Percentiles rank a stretch among this genome's conserved stretches.
Evolutionary conservation across 2,329 filamentous ascomycete genomes (phyloP).

Genomic region (Aspergillus sp.): DNA sequence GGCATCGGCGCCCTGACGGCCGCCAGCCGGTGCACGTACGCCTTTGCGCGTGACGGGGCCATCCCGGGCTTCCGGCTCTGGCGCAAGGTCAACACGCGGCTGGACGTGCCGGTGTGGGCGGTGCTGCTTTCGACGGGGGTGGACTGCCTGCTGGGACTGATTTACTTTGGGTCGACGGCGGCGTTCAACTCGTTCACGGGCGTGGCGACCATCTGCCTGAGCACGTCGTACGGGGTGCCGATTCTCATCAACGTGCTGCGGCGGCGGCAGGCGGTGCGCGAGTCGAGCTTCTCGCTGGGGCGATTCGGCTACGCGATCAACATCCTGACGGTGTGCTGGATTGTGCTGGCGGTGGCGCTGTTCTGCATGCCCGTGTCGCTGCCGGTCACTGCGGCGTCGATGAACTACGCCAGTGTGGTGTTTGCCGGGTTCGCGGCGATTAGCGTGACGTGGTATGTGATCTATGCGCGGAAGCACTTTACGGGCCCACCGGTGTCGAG

Average conservation of each 20-base stretch:
- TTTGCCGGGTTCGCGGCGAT: slow-evolving; percentile 62
- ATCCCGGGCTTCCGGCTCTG: slow-evolving; percentile 68
- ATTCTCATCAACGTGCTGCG: slow-evolving; percentile 69
- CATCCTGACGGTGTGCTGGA: slow-evolving; percentile 66
- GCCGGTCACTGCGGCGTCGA: slow-evolving; percentile 54
- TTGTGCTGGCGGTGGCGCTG: slow-evolving; percentile 64
- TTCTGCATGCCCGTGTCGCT: slow-evolving; percentile 72
- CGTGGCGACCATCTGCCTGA: slow-evolving; percentile 75
- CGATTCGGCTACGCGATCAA: slow-evolving; percentile 68
- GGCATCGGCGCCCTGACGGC: slow-evolving; percentile 73
- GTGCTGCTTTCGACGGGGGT: slow-evolving; percentile 66
- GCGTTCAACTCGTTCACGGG: slow-evolving; percentile 80
- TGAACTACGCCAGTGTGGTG: slow-evolving; percentile 68
- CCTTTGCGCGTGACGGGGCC: slow-evolving; percentile 71
- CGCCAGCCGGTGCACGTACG: slow-evolving; percentile 70
- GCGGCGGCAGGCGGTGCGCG: slow-evolving; percentile 61
- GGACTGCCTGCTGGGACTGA: slow-evolving; percentile 69
- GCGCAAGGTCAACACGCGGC: slow-evolving; percentile 61
- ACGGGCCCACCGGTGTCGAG: slow-evolving; percentile 51
- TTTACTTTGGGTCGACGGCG: slow-evolving; percentile 74
- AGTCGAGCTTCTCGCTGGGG: slow-evolving; percentile 67
- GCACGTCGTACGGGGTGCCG: slow-evolving; percentile 71
- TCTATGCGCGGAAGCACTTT: slow-evolving; percentile 62
- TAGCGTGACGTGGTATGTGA: slow-evolving; percentile 62
- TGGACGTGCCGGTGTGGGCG: slow-evolving; percentile 69